These are phyloP conservation scores for Iris macrosiphon DNA, from an alignment of 106 monocot species.

Conservation along the genomic window DNA sequence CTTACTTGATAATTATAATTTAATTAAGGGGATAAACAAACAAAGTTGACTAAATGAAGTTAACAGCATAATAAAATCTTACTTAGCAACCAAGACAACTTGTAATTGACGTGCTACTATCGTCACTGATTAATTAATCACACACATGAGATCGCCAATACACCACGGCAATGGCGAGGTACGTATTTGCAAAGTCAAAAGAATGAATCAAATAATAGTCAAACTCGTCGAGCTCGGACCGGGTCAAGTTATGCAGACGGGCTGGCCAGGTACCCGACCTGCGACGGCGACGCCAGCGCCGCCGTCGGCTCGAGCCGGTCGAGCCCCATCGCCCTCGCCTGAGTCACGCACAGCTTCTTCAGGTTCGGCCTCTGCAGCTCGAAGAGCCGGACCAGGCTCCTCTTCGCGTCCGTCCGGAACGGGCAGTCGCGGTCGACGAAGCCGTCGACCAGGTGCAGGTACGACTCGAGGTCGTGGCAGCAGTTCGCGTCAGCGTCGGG, in stretches of 20 bases:
- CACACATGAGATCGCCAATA: too few relatives aligned
- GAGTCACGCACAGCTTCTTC: slow-evolving; percentile 20
- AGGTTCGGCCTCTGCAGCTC: slow-evolving; percentile 30
- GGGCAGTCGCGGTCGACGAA: slow-evolving; percentile 26
- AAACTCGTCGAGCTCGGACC: not conserved
- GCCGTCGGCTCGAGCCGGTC: slow-evolving; percentile 13
- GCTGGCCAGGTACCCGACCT: not conserved
- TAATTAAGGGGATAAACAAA: too few relatives aligned
- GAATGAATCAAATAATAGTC: slow-evolving; percentile 4
- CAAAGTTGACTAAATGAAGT: too few relatives aligned
- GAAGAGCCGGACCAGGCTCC: slow-evolving; percentile 29
- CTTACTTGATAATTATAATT: too few relatives aligned
- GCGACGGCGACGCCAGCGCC: not conserved
- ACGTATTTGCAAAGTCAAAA: too few relatives aligned
- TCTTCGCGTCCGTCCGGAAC: slow-evolving; percentile 34
- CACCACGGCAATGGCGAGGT: too few relatives aligned
- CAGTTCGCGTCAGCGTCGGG: slow-evolving; percentile 22
- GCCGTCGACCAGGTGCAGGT: slow-evolving; percentile 50
- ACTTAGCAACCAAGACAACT: too few relatives aligned
- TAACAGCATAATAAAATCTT: too few relatives aligned
- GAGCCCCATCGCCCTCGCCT: not conserved
- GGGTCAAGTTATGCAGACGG: not conserved
- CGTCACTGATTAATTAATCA: too few relatives aligned
- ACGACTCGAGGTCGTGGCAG: slow-evolving; percentile 50
- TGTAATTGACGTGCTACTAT: too few relatives aligned